Evolutionary conservation across 495 filamentous ascomycete species (phyloP).

Genomic region (Diplogelasinospora grovesii): DNA sequence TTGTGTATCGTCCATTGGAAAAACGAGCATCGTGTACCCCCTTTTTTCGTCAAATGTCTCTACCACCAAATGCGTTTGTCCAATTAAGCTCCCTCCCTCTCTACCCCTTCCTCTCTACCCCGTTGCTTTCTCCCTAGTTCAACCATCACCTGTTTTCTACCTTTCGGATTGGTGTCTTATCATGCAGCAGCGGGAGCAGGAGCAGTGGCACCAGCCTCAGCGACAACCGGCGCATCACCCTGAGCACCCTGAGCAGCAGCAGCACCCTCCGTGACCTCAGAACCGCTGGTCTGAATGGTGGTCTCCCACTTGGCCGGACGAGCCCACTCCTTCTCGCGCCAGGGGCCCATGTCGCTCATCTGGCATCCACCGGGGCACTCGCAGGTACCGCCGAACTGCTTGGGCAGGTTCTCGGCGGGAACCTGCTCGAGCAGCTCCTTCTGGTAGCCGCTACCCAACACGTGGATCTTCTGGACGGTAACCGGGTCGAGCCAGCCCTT

Average conservation of each 20-base stretch:
- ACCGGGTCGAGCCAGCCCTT: constrained; percentile 94
- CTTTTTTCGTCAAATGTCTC: no score
- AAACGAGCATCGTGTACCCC: no score
- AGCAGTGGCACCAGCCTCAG: constrained; percentile 16
- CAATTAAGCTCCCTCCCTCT: no score
- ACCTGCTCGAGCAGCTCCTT: constrained; percentile 77
- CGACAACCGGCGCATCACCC: constrained; percentile 5
- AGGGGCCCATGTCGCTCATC: constrained; percentile 85
- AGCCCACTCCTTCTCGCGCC: constrained; percentile 74
- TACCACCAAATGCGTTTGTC: no score
- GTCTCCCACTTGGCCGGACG: constrained; percentile 64
- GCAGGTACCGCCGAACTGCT: constrained; percentile 78
- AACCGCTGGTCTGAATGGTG: constrained; percentile 18
- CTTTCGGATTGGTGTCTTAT: no score
- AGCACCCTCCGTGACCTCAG: constrained; percentile 18
- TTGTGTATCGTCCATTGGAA: no score
- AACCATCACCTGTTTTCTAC: no score
- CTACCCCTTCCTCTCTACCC: not conserved
- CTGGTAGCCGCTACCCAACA: constrained; percentile 76
- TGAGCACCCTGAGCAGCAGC: constrained; percentile 10
- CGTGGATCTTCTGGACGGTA: constrained; percentile 91
- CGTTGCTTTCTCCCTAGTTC: no score
- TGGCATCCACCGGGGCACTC: constrained; percentile 76
- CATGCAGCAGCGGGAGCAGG: constrained; percentile 30
- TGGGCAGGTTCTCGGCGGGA: constrained; percentile 84